Evolutionary conservation across 441 rosid genomes (phyloP), one percentile per base, ranked within the genome.

Genomic region (Erysimum cheiri): DNA sequence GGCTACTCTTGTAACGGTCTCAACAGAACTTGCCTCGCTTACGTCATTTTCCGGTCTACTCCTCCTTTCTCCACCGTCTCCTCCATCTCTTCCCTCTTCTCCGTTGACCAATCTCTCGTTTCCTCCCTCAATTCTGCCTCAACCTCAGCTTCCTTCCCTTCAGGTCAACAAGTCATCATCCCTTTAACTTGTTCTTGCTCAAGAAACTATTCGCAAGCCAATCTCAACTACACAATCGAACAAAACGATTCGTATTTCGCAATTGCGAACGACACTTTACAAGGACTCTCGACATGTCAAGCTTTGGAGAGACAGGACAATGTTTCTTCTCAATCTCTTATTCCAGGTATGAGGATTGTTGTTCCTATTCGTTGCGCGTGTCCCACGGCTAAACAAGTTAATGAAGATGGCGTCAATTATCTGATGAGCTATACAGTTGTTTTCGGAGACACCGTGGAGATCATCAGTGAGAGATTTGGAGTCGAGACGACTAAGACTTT

Each of bases 221-320:
- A 88, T 79, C 76, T 89, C 47, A 74, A 81, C n/a, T 88, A 83
- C 67, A 59, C 82, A 26, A 78, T 89, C 71, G 48, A 52, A 72
- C 32, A 11, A 4, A 67, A 46, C 0, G 78, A 89, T 8, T 54
- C 17, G 0, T 66, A 69, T 40, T 46, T 85, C 12, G 0, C 0
- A 6, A 77, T 93, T 41, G 96, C 92, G 4, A 87, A 84, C 49
- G 41, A 80, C 58, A 88, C 88, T 12, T 83, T 70, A 26, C 87
- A 91, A 66, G 98, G 90, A 12, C 85, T 93, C 19, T 82, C 96
- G 0, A 91, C 93, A 3, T 89, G 97, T 69, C 94, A 87, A 72
- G 90, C 97, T 55, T 24, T 90, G 54, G 68, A 65, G 70, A 69
- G 67, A 50, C 83, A 82, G 73, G 85, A 77, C 60, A 52, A 29